Conservation (phyloP, 352 stramenopile species). For the Pythium brachiatum region DNA sequence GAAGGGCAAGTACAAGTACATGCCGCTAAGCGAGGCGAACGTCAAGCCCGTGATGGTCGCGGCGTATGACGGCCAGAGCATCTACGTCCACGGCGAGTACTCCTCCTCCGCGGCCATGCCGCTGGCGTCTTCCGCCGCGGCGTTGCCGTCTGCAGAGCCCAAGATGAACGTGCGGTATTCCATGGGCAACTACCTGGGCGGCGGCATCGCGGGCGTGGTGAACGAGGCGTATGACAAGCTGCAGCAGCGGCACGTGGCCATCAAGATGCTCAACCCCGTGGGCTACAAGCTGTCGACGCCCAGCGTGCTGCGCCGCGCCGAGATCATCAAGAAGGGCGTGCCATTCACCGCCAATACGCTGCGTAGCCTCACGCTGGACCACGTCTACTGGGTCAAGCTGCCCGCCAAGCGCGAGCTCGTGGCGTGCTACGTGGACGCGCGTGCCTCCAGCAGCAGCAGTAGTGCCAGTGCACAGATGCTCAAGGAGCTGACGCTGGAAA, state of each 20-base stretch:
- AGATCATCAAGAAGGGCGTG: constrained; percentile 81
- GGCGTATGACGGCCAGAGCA: constrained; percentile 75
- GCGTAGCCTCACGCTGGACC: constrained; percentile 65
- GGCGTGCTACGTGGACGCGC: constrained; percentile 60
- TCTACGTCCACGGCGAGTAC: constrained; percentile 40
- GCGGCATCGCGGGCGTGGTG: constrained; percentile 90
- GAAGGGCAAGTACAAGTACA: constrained; percentile 67
- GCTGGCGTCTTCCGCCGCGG: constrained; percentile 3
- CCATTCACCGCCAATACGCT: constrained; percentile 36
- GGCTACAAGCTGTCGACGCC: constrained; percentile 90
- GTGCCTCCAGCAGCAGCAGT: not conserved
- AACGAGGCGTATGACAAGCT: constrained; percentile 89
- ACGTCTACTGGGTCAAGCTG: constrained; percentile 78
- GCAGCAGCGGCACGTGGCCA: constrained; percentile 83
- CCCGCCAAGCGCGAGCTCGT: constrained; percentile 59
- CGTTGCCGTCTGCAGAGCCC: constrained; percentile 11
- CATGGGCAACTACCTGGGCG: constrained; percentile 92
- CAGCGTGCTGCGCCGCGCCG: constrained; percentile 67
- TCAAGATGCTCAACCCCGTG: constrained; percentile 97
- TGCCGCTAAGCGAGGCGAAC: constrained; percentile 84
- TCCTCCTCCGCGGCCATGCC: not conserved
- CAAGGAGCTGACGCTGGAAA: constrained; percentile 79
- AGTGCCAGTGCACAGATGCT: constrained; percentile 28
- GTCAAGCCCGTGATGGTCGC: constrained; percentile 72
- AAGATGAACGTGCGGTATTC: constrained; percentile 46